Conservation (phyloP, 2,329 filamentous ascomycete genomes). For the Aspergillus nomiae region DNA sequence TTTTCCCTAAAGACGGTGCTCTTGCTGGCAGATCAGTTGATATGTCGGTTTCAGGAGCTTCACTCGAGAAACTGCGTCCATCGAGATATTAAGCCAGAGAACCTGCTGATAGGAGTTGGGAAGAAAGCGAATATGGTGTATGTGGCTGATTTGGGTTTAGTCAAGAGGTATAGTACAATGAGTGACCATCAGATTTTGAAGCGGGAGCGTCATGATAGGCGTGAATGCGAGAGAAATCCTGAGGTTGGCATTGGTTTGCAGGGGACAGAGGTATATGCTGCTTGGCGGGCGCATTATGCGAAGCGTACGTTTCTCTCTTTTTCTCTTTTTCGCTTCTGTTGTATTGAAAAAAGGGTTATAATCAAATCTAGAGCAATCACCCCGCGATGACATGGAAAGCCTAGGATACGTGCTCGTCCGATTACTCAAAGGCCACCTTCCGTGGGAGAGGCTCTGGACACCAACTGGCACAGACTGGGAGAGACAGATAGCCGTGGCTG, state of each 20-base stretch:
- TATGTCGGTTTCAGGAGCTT: slow-evolving; percentile 99
- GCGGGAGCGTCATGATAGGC: neutral
- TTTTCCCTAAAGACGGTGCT: slow-evolving; percentile 98
- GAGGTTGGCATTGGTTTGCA: no score
- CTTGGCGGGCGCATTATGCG: neutral
- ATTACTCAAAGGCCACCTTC: slow-evolving; percentile 97
- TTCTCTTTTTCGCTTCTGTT: neutral
- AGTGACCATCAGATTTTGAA: neutral
- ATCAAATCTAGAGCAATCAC: slow-evolving; percentile 79
- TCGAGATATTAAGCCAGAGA: slow-evolving; percentile 99
- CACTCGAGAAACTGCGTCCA: slow-evolving; percentile 99
- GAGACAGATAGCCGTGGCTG: neutral
- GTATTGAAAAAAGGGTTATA: neutral
- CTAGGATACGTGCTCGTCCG: slow-evolving; percentile 99
- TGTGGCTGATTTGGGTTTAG: slow-evolving; percentile 97
- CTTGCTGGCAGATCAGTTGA: slow-evolving; percentile 93
- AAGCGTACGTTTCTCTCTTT: neutral
- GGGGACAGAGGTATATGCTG: neutral
- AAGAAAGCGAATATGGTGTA: slow-evolving; percentile 99
- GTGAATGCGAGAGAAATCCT: neutral
- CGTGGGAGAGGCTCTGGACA: slow-evolving; percentile 97
- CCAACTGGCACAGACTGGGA: neutral
- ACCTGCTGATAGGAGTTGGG: slow-evolving; percentile 98
- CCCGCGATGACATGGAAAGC: slow-evolving; percentile 99
- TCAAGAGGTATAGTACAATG: slow-evolving; percentile 77